A percentile compares a stretch with the other conserved stretches of the same genome.
These are phyloP conservation scores for Fistulifera pelliculosa DNA, from an alignment of 108 stramenopile species.

Conservation along the genomic window DNA sequence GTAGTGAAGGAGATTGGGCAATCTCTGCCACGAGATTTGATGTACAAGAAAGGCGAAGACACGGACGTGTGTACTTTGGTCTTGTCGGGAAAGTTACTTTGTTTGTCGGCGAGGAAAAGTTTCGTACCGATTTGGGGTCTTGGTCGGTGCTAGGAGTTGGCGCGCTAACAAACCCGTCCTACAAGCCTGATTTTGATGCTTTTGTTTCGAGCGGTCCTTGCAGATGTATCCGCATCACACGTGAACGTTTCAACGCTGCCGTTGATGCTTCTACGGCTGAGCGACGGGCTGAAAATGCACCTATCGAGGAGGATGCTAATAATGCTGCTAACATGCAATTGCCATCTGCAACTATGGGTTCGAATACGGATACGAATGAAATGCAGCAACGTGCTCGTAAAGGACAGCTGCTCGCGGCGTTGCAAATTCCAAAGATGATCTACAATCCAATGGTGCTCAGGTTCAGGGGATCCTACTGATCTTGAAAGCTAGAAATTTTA, in stretches of 20 bases:
- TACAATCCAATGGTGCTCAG: no score
- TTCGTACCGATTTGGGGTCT: slow-evolving; percentile 72
- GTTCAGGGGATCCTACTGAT: not conserved
- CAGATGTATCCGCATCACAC: slow-evolving; percentile 52
- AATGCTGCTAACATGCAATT: no score
- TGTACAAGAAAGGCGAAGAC: slow-evolving; percentile 60
- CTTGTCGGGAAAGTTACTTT: slow-evolving; percentile 79
- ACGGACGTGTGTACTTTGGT: slow-evolving; percentile 62
- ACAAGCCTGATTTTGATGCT: slow-evolving; percentile 76
- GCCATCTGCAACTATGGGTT: no score
- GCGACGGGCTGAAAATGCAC: not conserved
- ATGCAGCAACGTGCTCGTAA: no score
- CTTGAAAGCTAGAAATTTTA: no score
- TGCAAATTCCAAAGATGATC: no score
- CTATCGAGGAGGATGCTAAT: no score
- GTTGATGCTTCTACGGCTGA: slow-evolving; percentile 70
- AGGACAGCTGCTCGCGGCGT: no score
- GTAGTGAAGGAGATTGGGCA: slow-evolving; percentile 41
- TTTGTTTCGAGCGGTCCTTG: slow-evolving; percentile 69
- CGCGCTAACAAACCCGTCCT: slow-evolving; percentile 48
- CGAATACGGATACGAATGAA: no score
- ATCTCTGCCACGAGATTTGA: slow-evolving; percentile 30
- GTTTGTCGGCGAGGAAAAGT: slow-evolving; percentile 77
- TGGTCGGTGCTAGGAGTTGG: slow-evolving; percentile 79
- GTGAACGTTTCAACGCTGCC: slow-evolving; percentile 45